Base-by-base conservation (phyloP, 495 filamentous ascomycete species). In the Gamarada debralockiae region DNA sequence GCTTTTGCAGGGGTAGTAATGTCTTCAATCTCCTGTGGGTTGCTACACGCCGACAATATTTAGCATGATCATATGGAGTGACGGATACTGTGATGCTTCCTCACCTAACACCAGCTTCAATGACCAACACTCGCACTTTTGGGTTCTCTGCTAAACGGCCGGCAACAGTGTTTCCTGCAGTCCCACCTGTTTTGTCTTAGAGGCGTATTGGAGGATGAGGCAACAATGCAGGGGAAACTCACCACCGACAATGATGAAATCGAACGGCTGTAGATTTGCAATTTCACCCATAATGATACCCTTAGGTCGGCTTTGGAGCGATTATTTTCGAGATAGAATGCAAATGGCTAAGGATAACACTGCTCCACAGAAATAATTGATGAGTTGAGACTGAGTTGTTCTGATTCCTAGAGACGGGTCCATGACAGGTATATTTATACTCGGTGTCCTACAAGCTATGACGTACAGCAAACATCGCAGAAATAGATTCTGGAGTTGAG, bases 161-260 rank as follows among this genome's bases (percentile, higher is more conserved):
- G 38, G 87, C 90, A 58, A 95, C 82, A 31, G 89, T 86, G 64
- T 89, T 86, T 45, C 90, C 90, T 6, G 90, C 89, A 22, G 90
- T 93, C 61, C 90, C 90, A 46, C 88, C 90, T 39, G 36, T 6
- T n/a, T 6, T n/a, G 14, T 18, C 5, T 39, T 79, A 34, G 73
- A 64, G 38, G 25, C 14, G 14, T 1, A n/a, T n/a, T n/a, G n/a
- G n/a, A n/a, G n/a, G 2, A 45, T 33, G 14, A 14, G 42, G n/a
- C n/a, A n/a, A n/a, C n/a, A n/a, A n/a, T n/a, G n/a, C n/a, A 45
- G 21, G 21, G n/a, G 21, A 12, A 21, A 41, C 60, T 45, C 58
- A 68, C 66, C 68, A 41, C 68, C 68, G 27, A 69, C 64, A 50
- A 76, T 61, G 33, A 75, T 73, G 57, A 74, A 75, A 63, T 75